Conservation (phyloP, 1,284 basidiomycete species). For the Irpex sp. region DNA sequence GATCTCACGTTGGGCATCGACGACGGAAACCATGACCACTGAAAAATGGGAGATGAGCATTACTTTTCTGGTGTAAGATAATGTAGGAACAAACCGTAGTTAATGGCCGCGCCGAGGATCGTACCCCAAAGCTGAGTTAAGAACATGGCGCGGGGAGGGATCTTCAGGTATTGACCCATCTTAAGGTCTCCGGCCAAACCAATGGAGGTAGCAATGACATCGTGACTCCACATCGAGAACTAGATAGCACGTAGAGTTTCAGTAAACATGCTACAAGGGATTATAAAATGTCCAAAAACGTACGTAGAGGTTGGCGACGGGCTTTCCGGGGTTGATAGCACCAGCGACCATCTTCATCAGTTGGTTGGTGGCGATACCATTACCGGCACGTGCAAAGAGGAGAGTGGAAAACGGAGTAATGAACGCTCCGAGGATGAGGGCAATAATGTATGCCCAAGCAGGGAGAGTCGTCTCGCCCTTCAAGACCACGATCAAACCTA, state of each 20-base stretch:
- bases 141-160: slow-evolving; percentile 72
- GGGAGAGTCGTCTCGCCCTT: slow-evolving; percentile 60
- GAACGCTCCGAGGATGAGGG: slow-evolving; percentile 28
- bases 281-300: slow-evolving; percentile 17
- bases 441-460: slow-evolving; percentile 57
- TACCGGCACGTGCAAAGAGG: slow-evolving; percentile 49
- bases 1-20: slow-evolving; percentile 48
- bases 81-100: slow-evolving; percentile 26
- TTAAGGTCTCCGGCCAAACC: slow-evolving; percentile 58
- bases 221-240: slow-evolving; percentile 67
- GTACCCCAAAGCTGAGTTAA: slow-evolving; percentile 65
- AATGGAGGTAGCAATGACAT: slow-evolving; percentile 51
- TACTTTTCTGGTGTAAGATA: background rate
- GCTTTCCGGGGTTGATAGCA: slow-evolving; percentile 57
- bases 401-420: slow-evolving; percentile 39
- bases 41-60: background rate
- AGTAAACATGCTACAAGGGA: background rate
- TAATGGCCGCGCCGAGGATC: slow-evolving; percentile 45
- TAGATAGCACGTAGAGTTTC: slow-evolving; percentile 15
- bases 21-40: slow-evolving; percentile 54
- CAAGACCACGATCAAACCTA: slow-evolving; percentile 54
- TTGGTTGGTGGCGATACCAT: slow-evolving; percentile 55
- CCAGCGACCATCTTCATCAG: slow-evolving; percentile 69
- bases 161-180: slow-evolving; percentile 75
- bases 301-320: slow-evolving; percentile 65